Evolutionary conservation across 1,284 basidiomycete species (phyloP).

Genomic region (Marasmius tenuissimus): DNA sequence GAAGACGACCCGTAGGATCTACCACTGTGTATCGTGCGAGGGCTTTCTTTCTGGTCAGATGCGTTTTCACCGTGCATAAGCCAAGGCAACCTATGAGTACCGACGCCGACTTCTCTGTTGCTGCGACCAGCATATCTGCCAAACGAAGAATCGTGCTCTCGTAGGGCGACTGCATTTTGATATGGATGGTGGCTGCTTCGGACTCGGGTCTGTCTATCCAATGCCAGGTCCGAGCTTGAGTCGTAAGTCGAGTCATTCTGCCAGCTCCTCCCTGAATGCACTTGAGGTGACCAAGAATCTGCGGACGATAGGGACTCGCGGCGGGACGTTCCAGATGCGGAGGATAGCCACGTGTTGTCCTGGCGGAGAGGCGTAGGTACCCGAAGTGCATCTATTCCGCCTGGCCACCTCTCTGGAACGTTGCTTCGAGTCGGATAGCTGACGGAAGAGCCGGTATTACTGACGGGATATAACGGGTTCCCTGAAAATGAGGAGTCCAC

Average conservation of each 20-base stretch:
- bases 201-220: slow-evolving; percentile 34
- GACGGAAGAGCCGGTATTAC: slow-evolving; percentile 22
- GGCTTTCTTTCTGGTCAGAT: slow-evolving; percentile 25
- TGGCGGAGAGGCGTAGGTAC: slow-evolving; percentile 14
- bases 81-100: slow-evolving; percentile 19
- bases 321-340: slow-evolving; percentile 26
- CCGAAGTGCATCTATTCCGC: slow-evolving; percentile 14
- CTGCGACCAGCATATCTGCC: slow-evolving; percentile 4
- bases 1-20: slow-evolving; percentile 37
- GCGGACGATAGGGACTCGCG: slow-evolving; percentile 29
- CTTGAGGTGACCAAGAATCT: slow-evolving; percentile 33
- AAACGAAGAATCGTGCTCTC: slow-evolving; percentile 10
- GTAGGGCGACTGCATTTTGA: slow-evolving; percentile 24
- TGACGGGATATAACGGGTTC: slow-evolving; percentile 31
- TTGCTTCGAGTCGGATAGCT: slow-evolving; percentile 10
- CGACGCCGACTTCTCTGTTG: slow-evolving; percentile 10
- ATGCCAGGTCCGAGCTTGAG: slow-evolving; percentile 25
- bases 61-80: slow-evolving; percentile 24
- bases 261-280: slow-evolving; percentile 33
- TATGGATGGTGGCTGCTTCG: slow-evolving; percentile 33
- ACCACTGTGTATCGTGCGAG: neutral
- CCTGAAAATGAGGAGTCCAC: slow-evolving; percentile 33
- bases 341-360: slow-evolving; percentile 14
- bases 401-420: slow-evolving; percentile 10
- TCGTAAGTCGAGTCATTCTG: slow-evolving; percentile 25